phyloP scores from a whole-genome alignment of 805 yeast species.

The Yamadazyma sp. region DNA sequence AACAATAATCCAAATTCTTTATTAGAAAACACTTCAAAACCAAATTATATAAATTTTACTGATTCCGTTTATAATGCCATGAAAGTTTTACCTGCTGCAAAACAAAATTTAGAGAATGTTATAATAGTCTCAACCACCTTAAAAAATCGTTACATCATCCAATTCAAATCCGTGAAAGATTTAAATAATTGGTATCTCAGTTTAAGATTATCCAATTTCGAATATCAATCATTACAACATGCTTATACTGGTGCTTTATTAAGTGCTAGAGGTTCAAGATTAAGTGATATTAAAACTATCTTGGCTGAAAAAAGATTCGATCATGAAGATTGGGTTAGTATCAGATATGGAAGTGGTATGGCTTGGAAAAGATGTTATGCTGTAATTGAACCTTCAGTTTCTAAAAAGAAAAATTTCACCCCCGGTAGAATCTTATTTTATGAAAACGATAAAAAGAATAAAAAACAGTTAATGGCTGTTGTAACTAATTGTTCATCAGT shows the following conservation, averaged over 20 bases:
- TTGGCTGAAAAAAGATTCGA: slow-evolving; percentile 80
- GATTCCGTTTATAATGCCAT: slow-evolving; percentile 84
- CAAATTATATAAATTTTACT: slow-evolving; percentile 84
- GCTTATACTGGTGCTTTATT: slow-evolving; percentile 95
- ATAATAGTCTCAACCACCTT: slow-evolving; percentile 89
- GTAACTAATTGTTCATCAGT: slow-evolving; percentile 67
- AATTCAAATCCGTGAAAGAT: slow-evolving; percentile 63
- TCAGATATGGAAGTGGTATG: slow-evolving; percentile 95
- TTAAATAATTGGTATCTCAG: slow-evolving; percentile 81
- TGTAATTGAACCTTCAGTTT: slow-evolving; percentile 70
- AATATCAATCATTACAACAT: slow-evolving; percentile 80
- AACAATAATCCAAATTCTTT: slow-evolving; percentile 46
- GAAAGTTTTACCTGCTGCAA: slow-evolving; percentile 61
- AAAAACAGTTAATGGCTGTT: slow-evolving; percentile 73
- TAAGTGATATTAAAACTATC: slow-evolving; percentile 83
- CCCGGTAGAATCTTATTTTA: slow-evolving; percentile 76
- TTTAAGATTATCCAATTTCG: slow-evolving; percentile 74
- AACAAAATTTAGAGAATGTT: slow-evolving; percentile 64
- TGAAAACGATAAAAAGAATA: slow-evolving; percentile 75
- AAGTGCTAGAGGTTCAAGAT: slow-evolving; percentile 83
- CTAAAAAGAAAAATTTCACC: slow-evolving; percentile 42
- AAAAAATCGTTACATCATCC: slow-evolving; percentile 82
- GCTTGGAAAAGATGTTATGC: slow-evolving; percentile 96
- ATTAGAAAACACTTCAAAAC: slow-evolving; percentile 63
- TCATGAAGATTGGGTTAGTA: slow-evolving; percentile 93